These are phyloP conservation scores for Neofusicoccum sp. DNA, from an alignment of 2,329 filamentous ascomycete species.

Conservation along the genomic window DNA sequence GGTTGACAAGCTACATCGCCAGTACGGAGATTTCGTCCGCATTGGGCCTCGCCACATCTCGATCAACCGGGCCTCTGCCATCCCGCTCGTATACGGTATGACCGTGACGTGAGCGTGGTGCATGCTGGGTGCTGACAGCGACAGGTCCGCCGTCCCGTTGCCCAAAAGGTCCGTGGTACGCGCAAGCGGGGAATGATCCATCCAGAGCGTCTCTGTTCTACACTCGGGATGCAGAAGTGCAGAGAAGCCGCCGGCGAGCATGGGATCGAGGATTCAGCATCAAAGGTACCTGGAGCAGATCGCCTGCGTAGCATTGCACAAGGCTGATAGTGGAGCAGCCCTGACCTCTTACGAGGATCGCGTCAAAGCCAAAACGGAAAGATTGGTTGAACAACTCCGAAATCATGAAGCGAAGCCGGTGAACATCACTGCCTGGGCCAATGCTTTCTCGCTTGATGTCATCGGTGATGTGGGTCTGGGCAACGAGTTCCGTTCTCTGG, in stretches of 20 bases:
- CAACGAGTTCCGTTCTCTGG: conserved; percentile 44
- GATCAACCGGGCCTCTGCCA: conserved; percentile 30
- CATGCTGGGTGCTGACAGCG: conserved; percentile 35
- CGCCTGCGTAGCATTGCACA: neutral
- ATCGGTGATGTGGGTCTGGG: conserved; percentile 52
- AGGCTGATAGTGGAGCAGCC: conserved; percentile 15
- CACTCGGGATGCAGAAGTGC: conserved; percentile 33
- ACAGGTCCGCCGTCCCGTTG: conserved; percentile 42
- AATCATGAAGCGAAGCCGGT: conserved; percentile 27
- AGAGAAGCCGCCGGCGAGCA: conserved; percentile 33
- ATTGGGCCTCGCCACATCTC: conserved; percentile 30
- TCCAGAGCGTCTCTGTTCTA: conserved; percentile 31
- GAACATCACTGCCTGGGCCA: conserved; percentile 36
- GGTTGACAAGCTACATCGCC: neutral
- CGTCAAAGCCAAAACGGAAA: conserved; percentile 33
- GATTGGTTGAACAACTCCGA: conserved; percentile 32
- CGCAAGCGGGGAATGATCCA: conserved; percentile 22
- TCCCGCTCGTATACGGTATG: conserved; percentile 22
- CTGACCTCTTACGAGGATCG: conserved; percentile 36
- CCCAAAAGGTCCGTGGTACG: conserved; percentile 27
- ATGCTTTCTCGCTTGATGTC: conserved; percentile 52
- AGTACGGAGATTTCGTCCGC: conserved; percentile 21
- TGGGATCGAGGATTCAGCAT: conserved; percentile 40
- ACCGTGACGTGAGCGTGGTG: conserved; percentile 27
- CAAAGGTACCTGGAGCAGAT: conserved; percentile 15